Evolutionary conservation across 805 yeast genomes (phyloP), one percentile per base, ranked within the genome.

Genomic region (Barnettozyma pratensis): DNA sequence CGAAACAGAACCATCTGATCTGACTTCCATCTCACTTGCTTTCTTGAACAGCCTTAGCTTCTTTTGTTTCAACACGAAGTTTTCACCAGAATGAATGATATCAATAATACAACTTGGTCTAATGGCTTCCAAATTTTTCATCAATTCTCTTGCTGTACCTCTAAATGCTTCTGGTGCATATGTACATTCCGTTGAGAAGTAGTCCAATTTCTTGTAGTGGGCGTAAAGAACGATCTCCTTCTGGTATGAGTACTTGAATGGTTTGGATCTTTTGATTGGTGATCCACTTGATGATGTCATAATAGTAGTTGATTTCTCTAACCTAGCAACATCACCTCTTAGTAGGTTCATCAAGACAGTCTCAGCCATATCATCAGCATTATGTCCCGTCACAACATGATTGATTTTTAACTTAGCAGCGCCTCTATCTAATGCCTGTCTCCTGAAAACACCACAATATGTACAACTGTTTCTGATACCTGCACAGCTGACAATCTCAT

Each of bases 331-430:
- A 63, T 94, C 99, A n/a, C 99, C 99, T 58, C 99, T 75, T 30
- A 94, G 69, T 40, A 94, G 68, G 66, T 94, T 94, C 98, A 94
- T 92, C 47, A 94, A 68, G 5, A 94, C 96, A 0, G 99, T 94
- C 61, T 94, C 99, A 1, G 99, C 99, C 88, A 94, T 87, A 68
- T 94, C 99, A 66, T 94, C 99, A 0, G 99, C 99, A 65, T 94
- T 94, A 67, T 94, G 99, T 3, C 99, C 99, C 0, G 99, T 94
- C 2, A 94, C 95, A 32, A 94, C 94, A 67, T 94, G 99, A 46
- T 76, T 74, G 45, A 94, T 90, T 0, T 84, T 89, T 27, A 92
- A 68, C 61, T 83, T 85, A 9, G 87, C 83, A 3, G 98, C 97
- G 2, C 99, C 99, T 56, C 99, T 75, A 65, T 94, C 99, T 42